Base-by-base conservation (phyloP, 768 basidiomycete genomes). In the Nidularia sp. region DNA sequence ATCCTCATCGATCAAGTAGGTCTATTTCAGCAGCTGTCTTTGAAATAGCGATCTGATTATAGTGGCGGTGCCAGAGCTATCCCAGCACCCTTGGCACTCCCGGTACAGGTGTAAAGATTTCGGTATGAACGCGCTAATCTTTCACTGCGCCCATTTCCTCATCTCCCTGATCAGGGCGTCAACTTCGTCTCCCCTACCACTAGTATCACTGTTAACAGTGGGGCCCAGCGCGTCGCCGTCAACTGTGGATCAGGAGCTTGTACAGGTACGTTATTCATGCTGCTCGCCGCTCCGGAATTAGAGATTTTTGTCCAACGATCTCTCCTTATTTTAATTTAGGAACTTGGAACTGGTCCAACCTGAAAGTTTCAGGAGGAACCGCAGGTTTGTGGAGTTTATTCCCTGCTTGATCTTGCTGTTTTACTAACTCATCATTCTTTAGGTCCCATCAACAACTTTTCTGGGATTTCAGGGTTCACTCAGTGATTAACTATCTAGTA, bases 1-100 rank as follows among this genome's bases (percentile, higher is more conserved):
- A 65, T 87, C 0, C 48, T 88, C 54, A 83, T 88, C 34, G 80
- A 84, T 60, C 80, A 84, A 65, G 79, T 74, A 51, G 18, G 66
- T 22, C 48, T 25, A 29, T 3, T 41, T 41, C 33, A 1, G n/a
- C 7, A 8, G 10, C 46, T 33, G 25, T 39, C 33, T 5, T 2
- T 25, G 34, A 41, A 48, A 42, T 22, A 32, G 25, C 22, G 31
- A 32, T 34, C 47, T 47, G 22, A 15, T 45, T 15, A 50, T 49
- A 1, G 55, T 18, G 13, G 34, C 32, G 13, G 18, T 48, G n/a
- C 22, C 60, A 83, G 74, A 85, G 81, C 59, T 86, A 86, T 60
- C 83, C 84, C 4, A 55, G 63, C 22, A 70, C 73, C 8, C 57
- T 81, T 12, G 78, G 78, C 13, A 77, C 69, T 0, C 80, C 85